phyloP scores from a whole-genome alignment of 805 yeast genomes.

The Kazachstania psychrophila region DNA sequence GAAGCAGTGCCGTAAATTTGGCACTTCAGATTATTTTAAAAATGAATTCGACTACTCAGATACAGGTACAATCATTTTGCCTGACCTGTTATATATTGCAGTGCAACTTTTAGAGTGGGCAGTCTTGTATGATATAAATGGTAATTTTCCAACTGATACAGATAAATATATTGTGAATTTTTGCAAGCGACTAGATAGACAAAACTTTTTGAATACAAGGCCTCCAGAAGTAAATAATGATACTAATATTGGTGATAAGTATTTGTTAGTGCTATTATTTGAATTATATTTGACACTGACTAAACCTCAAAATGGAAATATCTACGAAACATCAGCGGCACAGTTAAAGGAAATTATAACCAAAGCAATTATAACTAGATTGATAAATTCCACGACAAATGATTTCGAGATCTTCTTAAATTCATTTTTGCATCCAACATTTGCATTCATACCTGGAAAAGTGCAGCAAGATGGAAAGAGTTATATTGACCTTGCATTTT shows the following conservation, averaged over 20 bases:
- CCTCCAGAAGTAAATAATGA: not conserved
- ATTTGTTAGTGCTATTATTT: conserved; percentile 16
- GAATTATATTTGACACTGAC: conserved; percentile 26
- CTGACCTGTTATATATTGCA: conserved; percentile 33
- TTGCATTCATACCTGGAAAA: no score
- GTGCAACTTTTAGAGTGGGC: conserved; percentile 32
- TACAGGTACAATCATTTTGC: not conserved
- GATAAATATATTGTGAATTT: conserved; percentile 25
- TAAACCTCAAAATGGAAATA: conserved; percentile 27
- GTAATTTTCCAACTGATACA: conserved; percentile 28
- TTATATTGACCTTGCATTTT: conserved; percentile 11
- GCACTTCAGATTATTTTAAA: not conserved
- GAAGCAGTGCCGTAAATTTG: not conserved
- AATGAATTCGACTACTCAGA: not conserved
- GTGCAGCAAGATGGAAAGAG: no score
- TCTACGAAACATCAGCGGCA: conserved; percentile 26
- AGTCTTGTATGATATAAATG: conserved; percentile 28
- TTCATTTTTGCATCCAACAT: no score
- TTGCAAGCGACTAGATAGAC: conserved; percentile 22
- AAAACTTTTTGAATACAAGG: conserved; percentile 15
- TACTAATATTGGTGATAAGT: conserved; percentile 23
- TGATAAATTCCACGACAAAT: conserved; percentile 15
- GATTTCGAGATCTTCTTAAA: no score
- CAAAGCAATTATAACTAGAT: conserved; percentile 29
- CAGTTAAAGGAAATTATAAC: conserved; percentile 31